Evolutionary conservation across 176 grass and related monocot genomes (phyloP).

Genomic region (Carex scoparia): DNA sequence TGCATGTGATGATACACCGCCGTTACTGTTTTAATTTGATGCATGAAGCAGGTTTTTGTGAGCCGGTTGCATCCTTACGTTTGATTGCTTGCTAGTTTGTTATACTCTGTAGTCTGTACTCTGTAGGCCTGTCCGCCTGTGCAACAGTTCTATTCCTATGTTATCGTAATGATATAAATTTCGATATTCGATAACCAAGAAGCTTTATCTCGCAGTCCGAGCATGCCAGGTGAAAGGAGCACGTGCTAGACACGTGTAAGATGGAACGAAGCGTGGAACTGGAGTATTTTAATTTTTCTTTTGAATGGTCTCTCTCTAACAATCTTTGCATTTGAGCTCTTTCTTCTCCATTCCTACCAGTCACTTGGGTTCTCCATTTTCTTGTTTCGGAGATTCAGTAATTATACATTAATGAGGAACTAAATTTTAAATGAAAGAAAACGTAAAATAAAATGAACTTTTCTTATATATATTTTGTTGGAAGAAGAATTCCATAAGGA

Average conservation of each 20-base stretch:
- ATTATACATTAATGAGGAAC: not conserved
- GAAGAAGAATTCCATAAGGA: no score
- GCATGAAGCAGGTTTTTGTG: not conserved
- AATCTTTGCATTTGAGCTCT: not conserved
- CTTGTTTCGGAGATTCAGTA: not conserved
- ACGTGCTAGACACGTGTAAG: conserved; percentile 18
- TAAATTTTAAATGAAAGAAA: no score
- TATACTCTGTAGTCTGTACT: no score
- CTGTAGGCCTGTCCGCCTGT: not conserved
- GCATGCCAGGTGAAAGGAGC: conserved; percentile 16
- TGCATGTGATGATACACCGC: not conserved
- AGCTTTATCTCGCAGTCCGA: conserved; percentile 9
- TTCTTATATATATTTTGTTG: no score
- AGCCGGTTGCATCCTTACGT: not conserved
- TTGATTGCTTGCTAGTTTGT: not conserved
- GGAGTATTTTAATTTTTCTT: not conserved
- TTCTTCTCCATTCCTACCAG: not conserved
- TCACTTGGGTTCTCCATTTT: not conserved
- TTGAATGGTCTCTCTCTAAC: not conserved
- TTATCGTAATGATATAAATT: not conserved
- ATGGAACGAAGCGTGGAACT: not conserved
- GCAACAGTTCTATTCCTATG: not conserved
- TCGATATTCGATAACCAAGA: not conserved
- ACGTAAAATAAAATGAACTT: no score
- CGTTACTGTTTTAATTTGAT: not conserved